These are phyloP conservation scores for Ophiocordyceps camponoti-floridani DNA, from an alignment of 2,329 filamentous ascomycete genomes.

Conservation along the genomic window DNA sequence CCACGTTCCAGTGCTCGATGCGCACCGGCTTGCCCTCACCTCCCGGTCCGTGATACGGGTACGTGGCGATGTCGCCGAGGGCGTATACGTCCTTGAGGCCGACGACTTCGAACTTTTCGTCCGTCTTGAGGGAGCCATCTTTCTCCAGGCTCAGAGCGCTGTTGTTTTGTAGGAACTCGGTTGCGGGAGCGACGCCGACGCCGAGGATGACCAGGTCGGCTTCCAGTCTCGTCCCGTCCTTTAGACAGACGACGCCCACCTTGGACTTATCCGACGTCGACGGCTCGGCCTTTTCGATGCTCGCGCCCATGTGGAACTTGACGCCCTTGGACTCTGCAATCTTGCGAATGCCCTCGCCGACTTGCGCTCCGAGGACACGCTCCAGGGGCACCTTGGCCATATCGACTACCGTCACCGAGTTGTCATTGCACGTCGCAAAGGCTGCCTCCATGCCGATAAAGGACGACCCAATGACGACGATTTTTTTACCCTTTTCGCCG, in stretches of 20 bases:
- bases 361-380: conserved; percentile 63
- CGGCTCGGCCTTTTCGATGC: conserved; percentile 67
- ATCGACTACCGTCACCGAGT: conserved; percentile 72
- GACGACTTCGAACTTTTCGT: conserved; percentile 61
- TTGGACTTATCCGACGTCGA: conserved; percentile 47
- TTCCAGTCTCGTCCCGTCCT: conserved; percentile 68
- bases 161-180: conserved; percentile 64
- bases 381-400: conserved; percentile 78
- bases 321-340: conserved; percentile 71
- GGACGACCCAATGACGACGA: conserved; percentile 79
- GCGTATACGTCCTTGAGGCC: conserved; percentile 76
- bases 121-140: conserved; percentile 72
- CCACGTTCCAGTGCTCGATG: conserved; percentile 98
- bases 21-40: conserved; percentile 55
- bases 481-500: conserved; percentile 71
- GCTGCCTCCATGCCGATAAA: conserved; percentile 99
- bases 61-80: conserved; percentile 87
- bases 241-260: conserved; percentile 66
- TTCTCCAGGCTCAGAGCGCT: conserved; percentile 50
- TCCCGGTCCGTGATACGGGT: conserved; percentile 82
- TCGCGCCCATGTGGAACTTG: conserved; percentile 69
- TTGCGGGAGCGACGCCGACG: conserved; percentile 74
- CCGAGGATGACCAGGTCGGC: conserved; percentile 87
- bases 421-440: conserved; percentile 61
- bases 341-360: conserved; percentile 66